Evolutionary conservation across 768 basidiomycete genomes (phyloP).

Genomic region (Tricholoma saponaceum): DNA sequence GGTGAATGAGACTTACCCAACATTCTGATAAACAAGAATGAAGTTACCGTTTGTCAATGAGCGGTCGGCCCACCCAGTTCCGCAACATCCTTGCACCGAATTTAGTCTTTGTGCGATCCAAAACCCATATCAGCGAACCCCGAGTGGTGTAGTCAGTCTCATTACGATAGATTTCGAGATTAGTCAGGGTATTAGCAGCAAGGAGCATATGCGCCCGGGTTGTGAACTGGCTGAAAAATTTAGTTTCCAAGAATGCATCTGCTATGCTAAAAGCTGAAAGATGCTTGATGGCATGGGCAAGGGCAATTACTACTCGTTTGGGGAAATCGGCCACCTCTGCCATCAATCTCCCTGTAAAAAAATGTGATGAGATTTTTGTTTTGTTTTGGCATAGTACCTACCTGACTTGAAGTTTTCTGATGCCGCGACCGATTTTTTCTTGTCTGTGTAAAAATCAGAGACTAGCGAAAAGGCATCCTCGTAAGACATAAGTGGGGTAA

Average conservation of each 20-base stretch:
- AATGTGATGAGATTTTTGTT: conserved; percentile 2
- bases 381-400: conserved; percentile 20
- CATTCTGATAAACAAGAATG: neutral
- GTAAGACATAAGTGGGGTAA: conserved; percentile 51
- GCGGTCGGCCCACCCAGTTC: conserved; percentile 83
- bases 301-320: conserved; percentile 60
- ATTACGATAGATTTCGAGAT: conserved; percentile 92
- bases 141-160: conserved; percentile 70
- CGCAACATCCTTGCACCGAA: conserved; percentile 85
- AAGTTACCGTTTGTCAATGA: conserved; percentile 64
- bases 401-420: conserved; percentile 45
- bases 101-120: conserved; percentile 83
- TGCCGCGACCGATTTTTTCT: conserved; percentile 31
- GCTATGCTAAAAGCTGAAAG: conserved; percentile 73
- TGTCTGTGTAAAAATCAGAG: conserved; percentile 62
- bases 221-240: conserved; percentile 77
- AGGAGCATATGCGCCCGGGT: conserved; percentile 82
- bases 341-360: conserved; percentile 50
- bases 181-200: conserved; percentile 81
- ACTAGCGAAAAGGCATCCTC: conserved; percentile 67
- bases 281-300: conserved; percentile 71
- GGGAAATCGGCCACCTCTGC: conserved; percentile 65
- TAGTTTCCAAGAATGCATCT: conserved; percentile 71
- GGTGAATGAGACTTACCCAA: neutral
- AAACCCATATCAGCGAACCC: conserved; percentile 80